phyloP scores from a whole-genome alignment of 345 rosid species.

The Salix udensis region DNA sequence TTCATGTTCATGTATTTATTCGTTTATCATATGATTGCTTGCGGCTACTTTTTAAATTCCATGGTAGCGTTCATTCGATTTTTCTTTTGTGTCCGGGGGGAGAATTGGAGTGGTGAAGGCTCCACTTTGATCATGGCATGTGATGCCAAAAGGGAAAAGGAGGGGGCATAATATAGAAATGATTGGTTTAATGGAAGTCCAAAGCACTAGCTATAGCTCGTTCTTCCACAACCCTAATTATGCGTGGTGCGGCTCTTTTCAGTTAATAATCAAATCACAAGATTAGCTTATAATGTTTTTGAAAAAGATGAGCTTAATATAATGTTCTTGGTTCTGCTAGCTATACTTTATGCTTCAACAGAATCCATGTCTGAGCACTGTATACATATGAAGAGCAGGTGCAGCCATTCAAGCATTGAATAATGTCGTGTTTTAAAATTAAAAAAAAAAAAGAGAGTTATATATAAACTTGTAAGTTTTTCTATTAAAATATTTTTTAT shows the following conservation, averaged over 20 bases:
- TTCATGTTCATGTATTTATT: not conserved
- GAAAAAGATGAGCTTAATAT: not conserved
- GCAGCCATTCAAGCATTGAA: no score
- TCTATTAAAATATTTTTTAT: fast-evolving
- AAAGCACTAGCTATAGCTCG: not conserved
- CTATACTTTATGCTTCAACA: not conserved
- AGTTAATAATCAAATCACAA: slow-evolving; percentile 1
- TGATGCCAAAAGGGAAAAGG: slow-evolving; percentile 1
- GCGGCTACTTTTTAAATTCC: not conserved
- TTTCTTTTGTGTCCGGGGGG: not conserved
- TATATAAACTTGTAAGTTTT: no score
- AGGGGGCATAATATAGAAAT: slow-evolving; percentile 20
- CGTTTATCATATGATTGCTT: not conserved
- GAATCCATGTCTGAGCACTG: not conserved
- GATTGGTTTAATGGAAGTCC: slow-evolving; percentile 15
- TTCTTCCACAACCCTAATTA: not conserved
- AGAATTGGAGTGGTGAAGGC: not conserved
- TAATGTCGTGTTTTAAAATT: no score
- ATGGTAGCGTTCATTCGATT: not conserved
- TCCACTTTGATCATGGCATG: slow-evolving; percentile 17
- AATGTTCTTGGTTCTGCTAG: not conserved
- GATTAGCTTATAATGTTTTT: not conserved
- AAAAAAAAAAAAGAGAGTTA: no score
- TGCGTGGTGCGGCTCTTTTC: not conserved
- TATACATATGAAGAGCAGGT: not conserved